Base-by-base conservation (phyloP, 352 stramenopile genomes). In the Phytophthora sp. region DNA sequence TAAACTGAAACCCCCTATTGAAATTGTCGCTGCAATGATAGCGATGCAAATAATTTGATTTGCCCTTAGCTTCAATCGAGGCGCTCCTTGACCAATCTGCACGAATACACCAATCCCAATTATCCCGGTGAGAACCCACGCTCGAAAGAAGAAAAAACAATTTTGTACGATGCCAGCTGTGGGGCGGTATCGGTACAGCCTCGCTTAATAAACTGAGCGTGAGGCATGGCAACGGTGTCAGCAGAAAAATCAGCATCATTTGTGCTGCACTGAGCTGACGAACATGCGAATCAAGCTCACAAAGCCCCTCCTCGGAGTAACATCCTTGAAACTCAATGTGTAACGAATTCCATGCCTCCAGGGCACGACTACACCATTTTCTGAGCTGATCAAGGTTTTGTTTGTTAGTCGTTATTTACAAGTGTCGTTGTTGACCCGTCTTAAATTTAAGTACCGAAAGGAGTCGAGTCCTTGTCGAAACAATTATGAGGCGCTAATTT, bases 241-340 rank as follows among this genome's bases (percentile, higher is more conserved):
- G 10, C 13, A 65, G 8, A 21, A 32, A 59, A 18, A 69, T n/a
- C n/a, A n/a, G n/a, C n/a, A n/a, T n/a, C n/a, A n/a, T n/a, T n/a
- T n/a, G n/a, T n/a, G n/a, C n/a, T n/a, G n/a, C n/a, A n/a, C n/a
- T n/a, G n/a, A n/a, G n/a, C n/a, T n/a, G n/a, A n/a, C n/a, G n/a
- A n/a, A n/a, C n/a, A n/a, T n/a, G n/a, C n/a, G n/a, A n/a, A n/a
- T n/a, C n/a, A n/a, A n/a, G n/a, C n/a, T n/a, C n/a, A n/a, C n/a
- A n/a, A n/a, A 76, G 41, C 11, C 66, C 48, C 5, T 56, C 31
- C 5, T 50, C 21, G 6, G 66, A 79, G 45, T 76, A 79, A 5
- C 44, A 51, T 11, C 70, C 70, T n/a, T 70, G 66, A 4, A 74
- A 51, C 32, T 76, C 62, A 4, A 69, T 62, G 45, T 76, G 43